These are phyloP conservation scores for Neopestalotiopsis clavispora DNA, from an alignment of 2,329 filamentous ascomycete species.

Conservation along the genomic window DNA sequence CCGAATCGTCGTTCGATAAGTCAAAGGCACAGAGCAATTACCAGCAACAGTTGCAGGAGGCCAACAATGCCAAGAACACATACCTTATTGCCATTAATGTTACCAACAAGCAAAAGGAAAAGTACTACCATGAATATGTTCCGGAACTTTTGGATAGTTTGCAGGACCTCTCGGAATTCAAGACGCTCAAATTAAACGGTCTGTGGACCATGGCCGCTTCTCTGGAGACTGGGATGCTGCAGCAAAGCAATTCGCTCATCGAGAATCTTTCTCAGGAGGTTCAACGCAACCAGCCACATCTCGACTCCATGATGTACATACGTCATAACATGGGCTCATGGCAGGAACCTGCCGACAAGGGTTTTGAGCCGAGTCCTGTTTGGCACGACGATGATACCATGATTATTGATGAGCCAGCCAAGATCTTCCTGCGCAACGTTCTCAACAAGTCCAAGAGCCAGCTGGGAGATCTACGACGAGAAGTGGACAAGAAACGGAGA, in stretches of 20 bases:
- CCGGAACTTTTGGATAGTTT: constrained; percentile 92
- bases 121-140: constrained; percentile 96
- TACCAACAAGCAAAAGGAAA: constrained; percentile 96
- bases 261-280: constrained; percentile 81
- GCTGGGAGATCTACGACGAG: constrained; percentile 77
- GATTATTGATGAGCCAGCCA: constrained; percentile 84
- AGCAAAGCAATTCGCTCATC: constrained; percentile 74
- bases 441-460: constrained; percentile 88
- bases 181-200: constrained; percentile 80
- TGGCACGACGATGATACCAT: constrained; percentile 95
- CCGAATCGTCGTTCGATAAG: constrained; percentile 93
- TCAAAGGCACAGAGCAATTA: constrained; percentile 89
- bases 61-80: constrained; percentile 99
- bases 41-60: constrained; percentile 89
- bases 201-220: constrained; percentile 83
- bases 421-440: constrained; percentile 89
- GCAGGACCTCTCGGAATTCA: constrained; percentile 91
- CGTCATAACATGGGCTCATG: constrained; percentile 85
- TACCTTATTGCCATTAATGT: constrained; percentile 96
- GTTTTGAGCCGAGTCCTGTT: constrained; percentile 91
- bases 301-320: constrained; percentile 98
- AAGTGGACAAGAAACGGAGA: constrained; percentile 83
- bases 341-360: constrained; percentile 83
- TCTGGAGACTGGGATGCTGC: constrained; percentile 80
- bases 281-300: constrained; percentile 80